These are phyloP conservation scores for Leishmania guyanensis DNA, from an alignment of 208 protist species.

Conservation along the genomic window DNA sequence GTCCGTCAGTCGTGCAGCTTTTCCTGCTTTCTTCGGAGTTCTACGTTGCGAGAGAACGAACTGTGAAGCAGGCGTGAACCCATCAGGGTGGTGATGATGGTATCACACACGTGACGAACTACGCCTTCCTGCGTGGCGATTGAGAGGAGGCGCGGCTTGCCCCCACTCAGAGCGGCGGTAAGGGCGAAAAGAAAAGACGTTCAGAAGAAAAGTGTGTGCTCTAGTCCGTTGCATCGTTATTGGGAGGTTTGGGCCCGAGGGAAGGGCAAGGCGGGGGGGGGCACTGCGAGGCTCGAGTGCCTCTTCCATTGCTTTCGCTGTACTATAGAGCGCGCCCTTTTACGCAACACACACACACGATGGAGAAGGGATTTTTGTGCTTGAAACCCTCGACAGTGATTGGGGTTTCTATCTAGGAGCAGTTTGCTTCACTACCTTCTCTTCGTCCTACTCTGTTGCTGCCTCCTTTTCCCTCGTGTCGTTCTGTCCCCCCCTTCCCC, in stretches of 20 bases:
- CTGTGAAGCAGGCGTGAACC: not conserved
- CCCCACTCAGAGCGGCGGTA: not conserved
- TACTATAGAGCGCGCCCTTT: not conserved
- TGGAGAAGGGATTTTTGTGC: not conserved
- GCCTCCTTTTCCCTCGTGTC: not conserved
- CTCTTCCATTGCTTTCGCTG: not conserved
- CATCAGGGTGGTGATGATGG: not conserved
- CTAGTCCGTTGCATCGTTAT: not conserved
- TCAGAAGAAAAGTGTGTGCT: not conserved
- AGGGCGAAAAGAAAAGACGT: not conserved
- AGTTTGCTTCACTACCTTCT: not conserved
- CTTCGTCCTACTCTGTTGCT: not conserved
- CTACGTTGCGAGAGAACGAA: not conserved
- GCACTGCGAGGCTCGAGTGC: too few relatives aligned
- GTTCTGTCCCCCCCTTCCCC: not conserved
- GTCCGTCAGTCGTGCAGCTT: not conserved
- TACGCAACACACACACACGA: not conserved
- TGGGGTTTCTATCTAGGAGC: not conserved
- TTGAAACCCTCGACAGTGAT: not conserved
- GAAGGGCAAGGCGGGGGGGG: too few relatives aligned
- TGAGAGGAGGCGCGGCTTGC: not conserved
- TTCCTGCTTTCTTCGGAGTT: not conserved
- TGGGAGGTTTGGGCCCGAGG: not conserved
- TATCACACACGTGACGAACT: not conserved
- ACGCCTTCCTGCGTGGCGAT: not conserved